Conservation (phyloP, 331 rosid species). For the Pyracantha coccinea region DNA sequence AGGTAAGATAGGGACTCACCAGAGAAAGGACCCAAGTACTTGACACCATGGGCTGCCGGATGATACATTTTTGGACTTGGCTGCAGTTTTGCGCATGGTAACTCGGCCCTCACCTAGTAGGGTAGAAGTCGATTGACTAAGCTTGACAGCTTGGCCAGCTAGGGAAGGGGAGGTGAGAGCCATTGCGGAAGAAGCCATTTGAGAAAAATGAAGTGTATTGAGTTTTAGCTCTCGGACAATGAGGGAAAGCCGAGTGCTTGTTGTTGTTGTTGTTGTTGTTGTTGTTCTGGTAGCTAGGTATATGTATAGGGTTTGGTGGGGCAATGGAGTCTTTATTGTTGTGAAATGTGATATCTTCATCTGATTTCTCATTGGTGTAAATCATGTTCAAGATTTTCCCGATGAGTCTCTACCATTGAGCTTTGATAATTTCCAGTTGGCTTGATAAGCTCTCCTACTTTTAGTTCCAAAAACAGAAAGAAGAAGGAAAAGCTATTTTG, state of each 20-base stretch:
- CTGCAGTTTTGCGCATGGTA: conserved; percentile 22
- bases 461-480: too few species aligned
- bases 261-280: neutral
- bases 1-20: conserved; percentile 5
- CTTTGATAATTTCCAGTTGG: neutral
- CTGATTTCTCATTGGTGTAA: neutral
- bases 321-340: neutral
- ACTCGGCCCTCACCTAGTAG: conserved; percentile 17
- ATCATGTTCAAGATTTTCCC: neutral
- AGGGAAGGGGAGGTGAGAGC: conserved; percentile 30
- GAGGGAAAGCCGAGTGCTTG: neutral
- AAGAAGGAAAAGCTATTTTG: too few species aligned
- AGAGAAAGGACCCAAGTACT: conserved; percentile 15
- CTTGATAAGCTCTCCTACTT: neutral
- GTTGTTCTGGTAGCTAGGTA: neutral
- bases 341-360: neutral
- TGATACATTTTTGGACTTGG: conserved; percentile 7
- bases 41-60: conserved; percentile 24
- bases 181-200: conserved; percentile 26
- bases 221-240: neutral
- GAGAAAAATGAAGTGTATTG: neutral
- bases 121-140: conserved; percentile 7
- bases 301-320: neutral
- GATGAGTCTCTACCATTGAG: neutral
- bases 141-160: conserved; percentile 29